Evolutionary conservation across 2,329 filamentous ascomycete genomes (phyloP).

Genomic region (Venturiaceae sp.): DNA sequence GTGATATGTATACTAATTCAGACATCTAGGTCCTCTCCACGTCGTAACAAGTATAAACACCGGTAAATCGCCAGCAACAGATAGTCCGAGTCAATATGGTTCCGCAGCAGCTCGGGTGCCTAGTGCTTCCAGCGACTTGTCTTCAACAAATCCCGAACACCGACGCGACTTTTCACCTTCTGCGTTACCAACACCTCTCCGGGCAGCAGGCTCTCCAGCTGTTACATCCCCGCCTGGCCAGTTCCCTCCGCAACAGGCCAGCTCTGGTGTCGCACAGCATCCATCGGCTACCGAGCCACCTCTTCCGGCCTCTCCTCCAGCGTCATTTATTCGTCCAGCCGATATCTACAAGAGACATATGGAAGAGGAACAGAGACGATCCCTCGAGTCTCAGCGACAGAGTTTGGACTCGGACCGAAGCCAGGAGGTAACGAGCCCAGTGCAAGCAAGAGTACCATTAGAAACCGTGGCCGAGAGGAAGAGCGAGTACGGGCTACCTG

Average conservation of each 20-base stretch:
- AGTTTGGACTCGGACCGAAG: constrained; percentile 39
- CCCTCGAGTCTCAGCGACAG: constrained; percentile 47
- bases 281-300: neutral
- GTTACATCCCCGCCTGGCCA: neutral
- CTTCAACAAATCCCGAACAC: constrained; percentile 24
- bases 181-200: constrained; percentile 40
- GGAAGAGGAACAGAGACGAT: constrained; percentile 46
- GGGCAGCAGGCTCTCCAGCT: constrained; percentile 30
- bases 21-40: constrained; percentile 1
- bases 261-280: neutral
- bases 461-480: constrained; percentile 48
- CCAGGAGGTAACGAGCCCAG: constrained; percentile 14
- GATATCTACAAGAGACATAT: constrained; percentile 68
- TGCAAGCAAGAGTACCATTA: constrained; percentile 18
- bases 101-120: constrained; percentile 13
- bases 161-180: constrained; percentile 43
- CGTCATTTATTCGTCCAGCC: constrained; percentile 57
- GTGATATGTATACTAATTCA: too few species aligned
- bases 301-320: neutral
- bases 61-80: constrained; percentile 11
- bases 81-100: neutral
- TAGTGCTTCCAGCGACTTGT: constrained; percentile 14
- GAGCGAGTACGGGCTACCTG: constrained; percentile 49
- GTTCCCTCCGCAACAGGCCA: neutral
- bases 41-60: constrained; percentile 5